These are phyloP conservation scores for Teunomyces stri DNA, from an alignment of 805 yeast genomes.

Conservation along the genomic window DNA sequence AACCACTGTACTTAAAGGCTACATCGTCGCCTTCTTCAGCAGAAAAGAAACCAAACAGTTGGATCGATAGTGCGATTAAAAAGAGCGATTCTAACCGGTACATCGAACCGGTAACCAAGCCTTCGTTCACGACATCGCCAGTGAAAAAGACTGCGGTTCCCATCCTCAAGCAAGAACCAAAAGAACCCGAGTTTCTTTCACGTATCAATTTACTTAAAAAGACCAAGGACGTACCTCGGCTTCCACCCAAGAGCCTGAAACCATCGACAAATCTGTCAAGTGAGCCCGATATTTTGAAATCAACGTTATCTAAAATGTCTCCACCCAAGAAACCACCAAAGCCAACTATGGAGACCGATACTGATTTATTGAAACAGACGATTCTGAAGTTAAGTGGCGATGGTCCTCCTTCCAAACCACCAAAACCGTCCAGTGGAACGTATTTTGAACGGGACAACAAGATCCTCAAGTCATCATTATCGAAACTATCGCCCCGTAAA, in stretches of 20 bases:
- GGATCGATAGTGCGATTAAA: slow-evolving; percentile 15
- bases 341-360: slow-evolving; percentile 13
- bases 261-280: slow-evolving; percentile 13
- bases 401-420: slow-evolving; percentile 9
- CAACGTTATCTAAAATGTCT: slow-evolving; percentile 14
- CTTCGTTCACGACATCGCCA: slow-evolving; percentile 10
- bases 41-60: slow-evolving; percentile 10
- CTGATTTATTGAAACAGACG: slow-evolving; percentile 14
- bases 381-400: slow-evolving; percentile 8
- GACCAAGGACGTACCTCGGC: not conserved
- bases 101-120: slow-evolving; percentile 11
- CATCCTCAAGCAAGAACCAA: slow-evolving; percentile 5
- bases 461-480: slow-evolving; percentile 15
- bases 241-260: slow-evolving; percentile 15
- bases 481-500: slow-evolving; percentile 12
- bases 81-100: slow-evolving; percentile 13
- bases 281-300: slow-evolving; percentile 13
- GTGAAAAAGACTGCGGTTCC: slow-evolving; percentile 10
- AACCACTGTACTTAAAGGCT: not conserved
- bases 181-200: slow-evolving; percentile 12
- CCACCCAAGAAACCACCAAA: slow-evolving; percentile 8
- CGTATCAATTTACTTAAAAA: slow-evolving; percentile 10
- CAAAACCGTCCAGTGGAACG: slow-evolving; percentile 11
- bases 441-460: slow-evolving; percentile 17
- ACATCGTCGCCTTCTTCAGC: not conserved